These are phyloP conservation scores for Trichoderma brevicompactum DNA, from an alignment of 2,329 filamentous ascomycete genomes.

Conservation along the genomic window DNA sequence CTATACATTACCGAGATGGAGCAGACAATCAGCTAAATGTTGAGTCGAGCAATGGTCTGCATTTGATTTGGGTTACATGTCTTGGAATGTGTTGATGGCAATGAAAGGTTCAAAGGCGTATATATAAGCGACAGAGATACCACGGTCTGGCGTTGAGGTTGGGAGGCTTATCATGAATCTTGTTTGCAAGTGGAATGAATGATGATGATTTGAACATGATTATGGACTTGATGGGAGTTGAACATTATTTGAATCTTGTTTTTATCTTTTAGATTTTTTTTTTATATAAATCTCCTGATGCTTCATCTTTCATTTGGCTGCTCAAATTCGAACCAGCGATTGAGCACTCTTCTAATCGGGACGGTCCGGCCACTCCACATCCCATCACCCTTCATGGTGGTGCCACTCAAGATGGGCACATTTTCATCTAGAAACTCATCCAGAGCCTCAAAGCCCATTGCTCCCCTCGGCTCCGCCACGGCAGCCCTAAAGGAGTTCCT, in stretches of 20 bases:
- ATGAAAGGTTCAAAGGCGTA: slow-evolving; percentile 1
- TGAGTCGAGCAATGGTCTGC: background rate
- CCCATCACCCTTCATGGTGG: slow-evolving; percentile 55
- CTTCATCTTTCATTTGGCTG: background rate
- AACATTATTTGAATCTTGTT: background rate
- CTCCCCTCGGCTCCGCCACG: slow-evolving; percentile 51
- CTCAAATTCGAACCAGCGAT: slow-evolving; percentile 63
- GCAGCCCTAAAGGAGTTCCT: slow-evolving; percentile 50
- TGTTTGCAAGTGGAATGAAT: slow-evolving; percentile 14
- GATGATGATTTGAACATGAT: background rate
- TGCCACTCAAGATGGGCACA: slow-evolving; percentile 66
- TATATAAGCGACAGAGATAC: slow-evolving; percentile 40
- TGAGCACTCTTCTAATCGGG: slow-evolving; percentile 59
- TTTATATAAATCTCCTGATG: background rate
- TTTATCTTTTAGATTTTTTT: background rate
- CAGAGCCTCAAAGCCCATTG: slow-evolving; percentile 38
- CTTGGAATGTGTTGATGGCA: background rate
- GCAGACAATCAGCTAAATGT: slow-evolving; percentile 65
- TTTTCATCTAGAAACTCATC: slow-evolving; percentile 53
- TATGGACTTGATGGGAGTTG: background rate
- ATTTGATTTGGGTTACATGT: slow-evolving; percentile 28
- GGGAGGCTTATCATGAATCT: slow-evolving; percentile 14
- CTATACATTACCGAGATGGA: slow-evolving; percentile 99
- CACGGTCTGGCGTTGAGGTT: slow-evolving; percentile 47
- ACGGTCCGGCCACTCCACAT: slow-evolving; percentile 64